phyloP scores from a whole-genome alignment of 2,329 filamentous ascomycete genomes.

The Venturia oleaginea region DNA sequence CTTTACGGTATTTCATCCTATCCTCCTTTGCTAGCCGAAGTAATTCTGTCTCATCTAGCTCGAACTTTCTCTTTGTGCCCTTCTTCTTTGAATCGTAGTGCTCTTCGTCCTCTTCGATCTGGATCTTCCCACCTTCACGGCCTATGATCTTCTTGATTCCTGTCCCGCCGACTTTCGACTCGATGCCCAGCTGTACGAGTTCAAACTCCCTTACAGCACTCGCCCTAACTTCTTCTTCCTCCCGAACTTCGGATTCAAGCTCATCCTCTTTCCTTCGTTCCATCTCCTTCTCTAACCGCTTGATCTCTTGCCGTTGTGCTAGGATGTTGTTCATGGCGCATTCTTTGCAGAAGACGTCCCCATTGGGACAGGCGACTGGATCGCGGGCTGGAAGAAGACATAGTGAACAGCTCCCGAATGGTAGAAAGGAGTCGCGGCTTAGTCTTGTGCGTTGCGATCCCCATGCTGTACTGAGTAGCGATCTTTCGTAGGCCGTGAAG shows the following conservation, averaged over 20 bases:
- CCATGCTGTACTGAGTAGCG: conserved; percentile 74
- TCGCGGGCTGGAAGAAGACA: conserved; percentile 74
- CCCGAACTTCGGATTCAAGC: conserved; percentile 48
- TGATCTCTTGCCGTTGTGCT: conserved; percentile 84
- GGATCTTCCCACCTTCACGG: conserved; percentile 29
- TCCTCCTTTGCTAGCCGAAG: conserved; percentile 61
- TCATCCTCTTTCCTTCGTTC: conserved; percentile 54
- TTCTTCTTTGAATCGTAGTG: conserved; percentile 22
- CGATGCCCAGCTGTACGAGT: conserved; percentile 60
- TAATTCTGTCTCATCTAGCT: conserved; percentile 70
- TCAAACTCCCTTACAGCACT: conserved; percentile 77
- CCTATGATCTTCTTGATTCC: conserved; percentile 28
- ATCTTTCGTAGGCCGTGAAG: conserved; percentile 87
- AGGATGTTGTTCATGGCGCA: conserved; percentile 89
- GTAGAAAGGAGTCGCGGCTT: conserved; percentile 80
- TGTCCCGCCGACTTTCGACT: not conserved
- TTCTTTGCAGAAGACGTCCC: conserved; percentile 91
- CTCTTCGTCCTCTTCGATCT: conserved; percentile 20
- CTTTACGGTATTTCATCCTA: conserved; percentile 57
- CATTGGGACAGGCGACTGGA: conserved; percentile 72
- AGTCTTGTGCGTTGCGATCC: conserved; percentile 74
- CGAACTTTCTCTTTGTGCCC: conserved; percentile 66
- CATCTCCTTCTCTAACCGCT: conserved; percentile 60
- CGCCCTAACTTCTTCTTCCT: conserved; percentile 60
- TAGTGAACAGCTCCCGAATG: conserved; percentile 80